Evolutionary conservation across 163 green algal species (phyloP), one percentile per base, ranked within the genome.

Genomic region (Chlamydomonas reinhardtii): DNA sequence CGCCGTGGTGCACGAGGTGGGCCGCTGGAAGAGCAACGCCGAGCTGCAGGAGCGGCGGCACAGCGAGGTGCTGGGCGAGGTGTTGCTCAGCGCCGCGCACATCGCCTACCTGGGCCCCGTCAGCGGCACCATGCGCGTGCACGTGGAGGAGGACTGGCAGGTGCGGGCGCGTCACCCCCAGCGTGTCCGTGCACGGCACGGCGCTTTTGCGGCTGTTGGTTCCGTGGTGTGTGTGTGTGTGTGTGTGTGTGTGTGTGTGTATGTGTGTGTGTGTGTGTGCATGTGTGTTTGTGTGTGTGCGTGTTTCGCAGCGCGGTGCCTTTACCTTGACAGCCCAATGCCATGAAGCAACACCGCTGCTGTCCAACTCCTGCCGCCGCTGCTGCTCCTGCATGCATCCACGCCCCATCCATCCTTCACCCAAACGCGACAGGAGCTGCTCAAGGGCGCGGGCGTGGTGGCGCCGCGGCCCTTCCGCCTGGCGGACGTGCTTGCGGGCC

Each of bases 11-110:
- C 76, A 66, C 32, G 87, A 91, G 71, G 87, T 91, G 82, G 87
- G 74, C 16, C 69, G 87, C 59, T 91, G 87, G 87, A 70, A 77
- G 62, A 48, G 52, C 64, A 89, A 84, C 43, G 82, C 75, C 12
- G 70, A 85, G 76, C 8, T 75, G 64, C 76, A 79, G 62, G 87
- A 91, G 20, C 64, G 80, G 54, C 69, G 74, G 76, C 87, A 91
- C 61, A 43, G 83, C n/a, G 82, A 91, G 85, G 87, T 91, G 76
- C 76, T 91, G 39, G 87, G 87, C 2, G 87, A 91, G 82, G 82
- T 83, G 34, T 61, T 91, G 71, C 82, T 91, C n/a, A 73, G 75
- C 11, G 76, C 82, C 2, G 82, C 74, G 24, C 74, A 87, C 82
- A 77, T 91, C 27, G 82, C 87, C 22, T 91, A 91, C 87, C 76